Conservation (phyloP, 129 eudicot genomes). For the Ambrosia trifida region DNA sequence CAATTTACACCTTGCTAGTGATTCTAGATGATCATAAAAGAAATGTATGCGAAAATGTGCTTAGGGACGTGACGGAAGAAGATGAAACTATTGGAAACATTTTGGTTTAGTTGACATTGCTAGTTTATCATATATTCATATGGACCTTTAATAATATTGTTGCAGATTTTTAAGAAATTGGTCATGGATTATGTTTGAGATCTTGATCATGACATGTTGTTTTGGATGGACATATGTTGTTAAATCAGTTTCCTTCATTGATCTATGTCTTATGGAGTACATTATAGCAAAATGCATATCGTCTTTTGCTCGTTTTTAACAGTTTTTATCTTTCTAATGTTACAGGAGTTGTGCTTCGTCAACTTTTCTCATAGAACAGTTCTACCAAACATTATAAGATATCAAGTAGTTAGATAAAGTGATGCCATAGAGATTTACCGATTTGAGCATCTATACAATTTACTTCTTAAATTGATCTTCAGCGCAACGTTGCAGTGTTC, state of each 20-base stretch:
- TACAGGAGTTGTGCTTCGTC: constrained; percentile 30
- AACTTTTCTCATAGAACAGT: constrained; percentile 13
- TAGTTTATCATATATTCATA: not conserved
- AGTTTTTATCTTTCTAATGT: constrained; percentile 18
- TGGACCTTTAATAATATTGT: constrained; percentile 9
- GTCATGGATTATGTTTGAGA: constrained; percentile 13
- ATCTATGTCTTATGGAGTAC: constrained; percentile 8
- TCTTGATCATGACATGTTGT: constrained; percentile 2
- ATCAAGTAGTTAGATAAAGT: constrained; percentile 8
- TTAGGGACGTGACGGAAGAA: not conserved
- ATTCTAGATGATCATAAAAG: constrained; percentile 13
- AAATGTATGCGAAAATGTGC: constrained; percentile 24
- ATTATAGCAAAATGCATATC: not conserved
- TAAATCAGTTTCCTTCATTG: constrained; percentile 12
- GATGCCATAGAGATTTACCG: not conserved
- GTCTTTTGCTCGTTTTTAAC: not conserved
- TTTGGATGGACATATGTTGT: not conserved
- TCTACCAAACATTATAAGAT: not conserved
- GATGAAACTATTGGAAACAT: not conserved
- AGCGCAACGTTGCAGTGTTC: not conserved
- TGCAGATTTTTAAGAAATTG: constrained; percentile 22
- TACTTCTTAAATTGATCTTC: not conserved
- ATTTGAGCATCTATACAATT: not conserved
- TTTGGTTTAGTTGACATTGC: constrained; percentile 6
- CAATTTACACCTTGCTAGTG: not conserved